phyloP scores from a whole-genome alignment of 2,329 filamentous ascomycete genomes.

The Fusarium penzigii region DNA sequence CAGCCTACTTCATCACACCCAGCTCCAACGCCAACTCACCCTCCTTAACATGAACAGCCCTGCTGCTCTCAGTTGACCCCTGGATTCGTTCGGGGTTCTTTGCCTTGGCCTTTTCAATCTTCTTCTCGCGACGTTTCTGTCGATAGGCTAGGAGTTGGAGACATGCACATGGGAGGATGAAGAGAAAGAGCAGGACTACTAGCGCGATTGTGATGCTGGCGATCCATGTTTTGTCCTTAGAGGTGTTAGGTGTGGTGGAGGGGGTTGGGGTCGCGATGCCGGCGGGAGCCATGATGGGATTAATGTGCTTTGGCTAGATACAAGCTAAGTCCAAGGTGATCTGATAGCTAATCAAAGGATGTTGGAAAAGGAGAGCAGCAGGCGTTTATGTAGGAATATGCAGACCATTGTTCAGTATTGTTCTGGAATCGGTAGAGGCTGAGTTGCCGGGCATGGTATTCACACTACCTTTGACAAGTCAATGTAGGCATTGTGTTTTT shows the following conservation, averaged over 20 bases:
- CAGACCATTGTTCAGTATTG: neutral
- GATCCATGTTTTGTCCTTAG: neutral
- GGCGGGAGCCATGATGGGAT: neutral
- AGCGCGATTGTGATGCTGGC: conserved; percentile 4
- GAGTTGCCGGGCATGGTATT: too few species aligned
- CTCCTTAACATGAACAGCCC: neutral
- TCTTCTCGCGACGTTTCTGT: conserved; percentile 5
- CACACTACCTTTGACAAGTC: too few species aligned
- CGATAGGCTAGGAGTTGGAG: conserved; percentile 5
- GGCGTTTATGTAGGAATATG: too few species aligned
- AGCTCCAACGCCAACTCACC: neutral
- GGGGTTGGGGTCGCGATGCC: neutral
- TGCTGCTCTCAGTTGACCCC: neutral
- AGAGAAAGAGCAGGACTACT: conserved; percentile 1
- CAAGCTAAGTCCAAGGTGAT: too few species aligned
- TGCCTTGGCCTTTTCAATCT: neutral
- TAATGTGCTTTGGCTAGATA: neutral
- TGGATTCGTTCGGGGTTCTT: too few species aligned
- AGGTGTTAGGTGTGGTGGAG: neutral
- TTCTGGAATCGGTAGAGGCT: neutral
- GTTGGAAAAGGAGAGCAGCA: too few species aligned
- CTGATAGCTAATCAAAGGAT: too few species aligned
- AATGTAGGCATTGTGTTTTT: conserved; percentile 6
- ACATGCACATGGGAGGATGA: conserved; percentile 13
- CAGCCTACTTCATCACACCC: too few species aligned